Percentiles rank a stretch among this genome's conserved stretches.
Conservation (phyloP, 31 red algal species). For the Endocladia muricata region DNA sequence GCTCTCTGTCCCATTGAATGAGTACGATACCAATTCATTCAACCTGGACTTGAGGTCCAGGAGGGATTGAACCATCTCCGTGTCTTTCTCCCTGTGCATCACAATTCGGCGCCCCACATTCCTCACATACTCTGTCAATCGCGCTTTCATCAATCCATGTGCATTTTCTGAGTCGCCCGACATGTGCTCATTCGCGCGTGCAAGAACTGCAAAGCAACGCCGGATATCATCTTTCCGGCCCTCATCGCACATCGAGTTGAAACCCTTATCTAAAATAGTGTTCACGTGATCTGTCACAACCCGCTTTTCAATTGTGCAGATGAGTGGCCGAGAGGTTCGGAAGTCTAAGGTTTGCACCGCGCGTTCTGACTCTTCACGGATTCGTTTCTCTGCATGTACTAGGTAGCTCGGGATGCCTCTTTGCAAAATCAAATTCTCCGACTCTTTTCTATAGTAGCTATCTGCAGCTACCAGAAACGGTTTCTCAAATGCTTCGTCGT, state of each 20-base stretch:
- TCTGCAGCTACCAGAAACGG: constrained; percentile 66
- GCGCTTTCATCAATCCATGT: constrained; percentile 70
- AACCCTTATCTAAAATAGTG: constrained; percentile 85
- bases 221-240: constrained; percentile 78
- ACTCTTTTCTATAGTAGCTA: constrained; percentile 71
- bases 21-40: constrained; percentile 62
- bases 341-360: constrained; percentile 58
- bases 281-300: constrained; percentile 68
- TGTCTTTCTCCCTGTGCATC: constrained; percentile 77
- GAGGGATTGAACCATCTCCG: constrained; percentile 83
- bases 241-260: constrained; percentile 82
- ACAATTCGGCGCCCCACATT: constrained; percentile 68
- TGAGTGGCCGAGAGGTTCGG: constrained; percentile 73
- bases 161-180: constrained; percentile 42
- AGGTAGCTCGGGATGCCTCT: constrained; percentile 72
- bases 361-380: constrained; percentile 68
- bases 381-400: constrained; percentile 73
- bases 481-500: constrained; percentile 76
- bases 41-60: constrained; percentile 68
- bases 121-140: constrained; percentile 69
- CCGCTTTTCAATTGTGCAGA: constrained; percentile 64
- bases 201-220: constrained; percentile 47
- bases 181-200: constrained; percentile 61
- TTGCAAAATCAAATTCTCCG: constrained; percentile 31
- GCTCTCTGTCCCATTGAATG: constrained; percentile 72